Evolutionary conservation across 768 basidiomycete species (phyloP), one percentile per base, ranked within the genome.

Genomic region (Dentipellis fragilis): DNA sequence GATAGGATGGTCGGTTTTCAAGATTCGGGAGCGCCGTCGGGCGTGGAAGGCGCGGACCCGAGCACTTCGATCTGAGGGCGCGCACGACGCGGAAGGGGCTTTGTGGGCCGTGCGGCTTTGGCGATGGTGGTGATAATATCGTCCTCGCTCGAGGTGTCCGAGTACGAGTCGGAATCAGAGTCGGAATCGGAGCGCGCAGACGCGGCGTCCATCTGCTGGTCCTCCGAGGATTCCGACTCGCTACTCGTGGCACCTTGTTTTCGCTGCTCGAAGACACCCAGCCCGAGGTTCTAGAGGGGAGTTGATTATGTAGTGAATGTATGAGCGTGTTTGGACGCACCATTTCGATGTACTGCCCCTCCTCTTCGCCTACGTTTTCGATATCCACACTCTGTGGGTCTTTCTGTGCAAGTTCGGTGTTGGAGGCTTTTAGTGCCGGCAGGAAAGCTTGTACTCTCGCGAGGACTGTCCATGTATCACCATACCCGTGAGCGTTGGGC

Each of bases 331-430:
- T 23, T 22, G 17, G 35, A 54, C 60, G 55, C 34, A 77, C 84
- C 83, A 87, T 86, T 66, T 87, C 78, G 60, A 88, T 83, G 64
- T 84, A 80, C 56, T 68, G 74, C 1, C 72, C 73, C 51, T 71
- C 72, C n/a, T 70, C 70, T 19, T 70, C 72, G 7, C 71, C 68
- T 21, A 88, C 61, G 55, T 83, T 74, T 66, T 89, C 87, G 40
- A 89, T 86, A 62, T 88, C 80, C n/a, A 88, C 70, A 60, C 80
- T 83, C 16, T 66, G 63, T 1, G 82, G 84, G 57, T 83, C 75
- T 40, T 67, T 65, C 39, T 74, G 67, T 3, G 73, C 62, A 16
- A 88, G 74, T 1, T 75, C 66, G 2, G 73, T 74, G 60, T 87
- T 88, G 2, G 85, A 83, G 11, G 81, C 83, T 49, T 81, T 78